phyloP scores from a whole-genome alignment of 768 basidiomycete species.

The Trametes villosa region DNA sequence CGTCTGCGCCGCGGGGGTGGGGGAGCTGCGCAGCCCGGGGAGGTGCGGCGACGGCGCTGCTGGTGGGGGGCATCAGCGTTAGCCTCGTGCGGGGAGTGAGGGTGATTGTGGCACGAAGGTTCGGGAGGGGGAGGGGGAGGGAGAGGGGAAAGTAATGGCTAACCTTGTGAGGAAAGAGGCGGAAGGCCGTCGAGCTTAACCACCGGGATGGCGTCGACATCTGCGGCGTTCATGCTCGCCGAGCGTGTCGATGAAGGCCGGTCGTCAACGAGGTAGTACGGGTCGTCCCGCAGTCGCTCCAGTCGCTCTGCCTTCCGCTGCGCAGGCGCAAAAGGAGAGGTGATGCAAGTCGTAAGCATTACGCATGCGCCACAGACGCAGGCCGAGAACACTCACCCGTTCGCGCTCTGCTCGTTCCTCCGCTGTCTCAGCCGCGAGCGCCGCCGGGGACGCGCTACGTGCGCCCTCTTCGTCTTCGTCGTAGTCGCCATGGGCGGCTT shows the following conservation, averaged over 20 bases:
- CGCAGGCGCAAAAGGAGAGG: not conserved
- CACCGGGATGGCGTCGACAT: constrained; percentile 92
- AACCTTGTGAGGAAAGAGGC: constrained; percentile 41
- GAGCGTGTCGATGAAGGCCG: constrained; percentile 41
- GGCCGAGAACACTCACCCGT: constrained; percentile 50
- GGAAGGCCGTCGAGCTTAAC: constrained; percentile 81
- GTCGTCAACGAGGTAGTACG: constrained; percentile 86
- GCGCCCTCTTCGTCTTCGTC: constrained; percentile 41
- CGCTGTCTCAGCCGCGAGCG: constrained; percentile 49
- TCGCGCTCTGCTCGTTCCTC: constrained; percentile 66
- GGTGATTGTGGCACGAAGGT: not conserved
- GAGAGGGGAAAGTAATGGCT: not conserved
- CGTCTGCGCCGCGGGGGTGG: constrained; percentile 40
- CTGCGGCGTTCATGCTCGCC: constrained; percentile 42
- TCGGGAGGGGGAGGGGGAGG: not conserved
- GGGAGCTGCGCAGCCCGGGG: constrained; percentile 29
- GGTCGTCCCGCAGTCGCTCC: constrained; percentile 82
- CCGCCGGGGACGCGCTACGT: constrained; percentile 43
- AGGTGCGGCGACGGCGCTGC: constrained; percentile 28
- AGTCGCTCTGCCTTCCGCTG: constrained; percentile 78
- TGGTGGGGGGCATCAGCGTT: not conserved
- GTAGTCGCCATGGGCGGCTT: constrained; percentile 38
- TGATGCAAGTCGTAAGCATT: not conserved
- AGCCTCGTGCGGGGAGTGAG: too few relatives aligned
- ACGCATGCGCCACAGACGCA: not conserved